A percentile compares a stretch with the other conserved stretches of the same genome.
Conservation (phyloP, 139 green algal genomes). For the Chlorella ohadii region DNA sequence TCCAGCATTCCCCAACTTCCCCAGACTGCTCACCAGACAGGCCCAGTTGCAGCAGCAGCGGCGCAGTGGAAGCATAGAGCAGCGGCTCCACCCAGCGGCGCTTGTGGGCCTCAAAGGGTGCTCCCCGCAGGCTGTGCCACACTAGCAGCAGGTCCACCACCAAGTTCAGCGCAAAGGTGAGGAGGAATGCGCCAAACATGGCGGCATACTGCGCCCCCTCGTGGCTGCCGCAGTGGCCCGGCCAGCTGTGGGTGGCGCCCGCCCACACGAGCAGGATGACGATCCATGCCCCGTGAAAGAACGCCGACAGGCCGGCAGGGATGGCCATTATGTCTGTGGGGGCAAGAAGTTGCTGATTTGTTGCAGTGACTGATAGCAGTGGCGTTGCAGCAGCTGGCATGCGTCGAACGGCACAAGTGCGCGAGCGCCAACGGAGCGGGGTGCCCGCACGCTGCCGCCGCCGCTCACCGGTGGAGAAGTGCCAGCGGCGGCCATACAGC, state of each 20-base stretch:
- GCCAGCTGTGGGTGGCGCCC: background rate
- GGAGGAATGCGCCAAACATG: conserved; percentile 28
- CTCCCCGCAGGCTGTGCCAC: conserved; percentile 15
- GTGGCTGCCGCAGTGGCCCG: background rate
- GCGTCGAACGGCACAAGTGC: no score
- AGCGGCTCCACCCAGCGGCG: conserved; percentile 39
- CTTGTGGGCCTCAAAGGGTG: conserved; percentile 50
- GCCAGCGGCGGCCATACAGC: conserved; percentile 54
- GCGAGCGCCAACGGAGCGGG: no score
- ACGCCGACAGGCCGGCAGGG: conserved; percentile 2
- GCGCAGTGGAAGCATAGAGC: conserved; percentile 41
- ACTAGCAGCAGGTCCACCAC: conserved; percentile 31
- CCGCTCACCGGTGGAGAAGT: conserved; percentile 41
- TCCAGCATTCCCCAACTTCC: no score
- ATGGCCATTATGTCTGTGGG: conserved; percentile 45
- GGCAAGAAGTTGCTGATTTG: no score
- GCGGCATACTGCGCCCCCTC: conserved; percentile 35
- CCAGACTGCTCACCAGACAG: background rate
- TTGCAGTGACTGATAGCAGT: no score
- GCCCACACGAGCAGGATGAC: conserved; percentile 37
- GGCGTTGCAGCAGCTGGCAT: no score
- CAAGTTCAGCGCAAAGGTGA: conserved; percentile 27
- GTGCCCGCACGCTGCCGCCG: no score
- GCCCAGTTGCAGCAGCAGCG: conserved; percentile 18
- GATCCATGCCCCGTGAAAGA: conserved; percentile 51